These are phyloP conservation scores for Vitis rupestris DNA, from an alignment of 164 flowering plant genomes.

Conservation along the genomic window DNA sequence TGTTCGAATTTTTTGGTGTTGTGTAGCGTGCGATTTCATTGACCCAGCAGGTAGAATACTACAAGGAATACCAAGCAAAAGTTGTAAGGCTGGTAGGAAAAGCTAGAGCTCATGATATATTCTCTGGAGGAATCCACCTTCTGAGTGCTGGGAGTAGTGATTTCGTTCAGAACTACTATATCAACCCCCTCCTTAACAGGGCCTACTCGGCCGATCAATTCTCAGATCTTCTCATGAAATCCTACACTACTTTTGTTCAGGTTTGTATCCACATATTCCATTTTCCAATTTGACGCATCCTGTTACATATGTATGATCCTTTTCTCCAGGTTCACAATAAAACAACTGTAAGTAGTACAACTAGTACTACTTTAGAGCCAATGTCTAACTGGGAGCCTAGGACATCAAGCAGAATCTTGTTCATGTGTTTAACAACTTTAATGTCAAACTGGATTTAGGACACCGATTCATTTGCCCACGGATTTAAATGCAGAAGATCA, in stretches of 20 bases:
- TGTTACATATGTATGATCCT: too few species aligned
- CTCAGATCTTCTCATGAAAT: conserved; percentile 60
- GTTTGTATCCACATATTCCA: conserved; percentile 21
- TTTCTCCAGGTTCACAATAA: too few species aligned
- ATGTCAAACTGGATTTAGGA: too few species aligned
- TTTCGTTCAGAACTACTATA: conserved; percentile 71
- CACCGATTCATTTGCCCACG: too few species aligned
- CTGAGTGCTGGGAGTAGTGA: conserved; percentile 91
- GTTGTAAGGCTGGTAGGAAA: conserved; percentile 53
- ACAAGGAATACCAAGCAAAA: conserved; percentile 67
- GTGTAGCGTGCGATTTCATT: conserved; percentile 62
- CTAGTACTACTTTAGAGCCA: too few species aligned
- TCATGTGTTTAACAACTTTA: too few species aligned
- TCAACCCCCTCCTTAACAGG: conserved; percentile 53
- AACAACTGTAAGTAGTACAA: too few species aligned
- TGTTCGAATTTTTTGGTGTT: conserved; percentile 3
- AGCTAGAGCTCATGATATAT: conserved; percentile 45
- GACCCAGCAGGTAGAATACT: conserved; percentile 62
- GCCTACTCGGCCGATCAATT: conserved; percentile 56
- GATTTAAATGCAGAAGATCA: too few species aligned
- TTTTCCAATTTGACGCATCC: too few species aligned
- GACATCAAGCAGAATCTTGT: too few species aligned
- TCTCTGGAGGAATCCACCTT: conserved; percentile 66
- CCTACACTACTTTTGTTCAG: conserved; percentile 63
- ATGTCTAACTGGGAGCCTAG: too few species aligned